These are phyloP conservation scores for Acephala macrosclerotiorum DNA, from an alignment of 2,329 filamentous ascomycete species.

Conservation along the genomic window DNA sequence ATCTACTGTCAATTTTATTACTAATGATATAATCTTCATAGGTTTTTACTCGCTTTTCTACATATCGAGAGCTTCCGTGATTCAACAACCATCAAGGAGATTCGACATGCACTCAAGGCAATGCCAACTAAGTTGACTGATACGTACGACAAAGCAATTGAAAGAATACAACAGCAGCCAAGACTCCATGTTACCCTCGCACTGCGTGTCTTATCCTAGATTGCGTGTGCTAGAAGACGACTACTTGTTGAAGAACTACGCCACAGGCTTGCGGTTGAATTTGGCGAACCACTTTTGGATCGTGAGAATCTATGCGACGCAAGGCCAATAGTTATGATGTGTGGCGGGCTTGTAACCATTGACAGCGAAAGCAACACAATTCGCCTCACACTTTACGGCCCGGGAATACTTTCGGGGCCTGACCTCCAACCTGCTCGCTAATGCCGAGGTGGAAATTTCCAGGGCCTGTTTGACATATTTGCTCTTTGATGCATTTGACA, in stretches of 20 bases:
- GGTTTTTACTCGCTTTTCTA: conserved; percentile 44
- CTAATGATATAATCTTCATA: neutral
- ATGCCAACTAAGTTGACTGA: conserved; percentile 33
- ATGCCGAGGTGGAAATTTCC: conserved; percentile 27
- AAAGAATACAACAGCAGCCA: conserved; percentile 41
- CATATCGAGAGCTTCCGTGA: conserved; percentile 42
- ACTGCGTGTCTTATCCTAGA: conserved; percentile 44
- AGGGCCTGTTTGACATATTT: conserved; percentile 41
- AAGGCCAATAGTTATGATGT: conserved; percentile 24
- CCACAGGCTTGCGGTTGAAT: conserved; percentile 51
- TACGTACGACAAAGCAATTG: conserved; percentile 51
- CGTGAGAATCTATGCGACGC: conserved; percentile 36
- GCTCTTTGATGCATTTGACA: conserved; percentile 35
- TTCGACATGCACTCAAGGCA: conserved; percentile 40
- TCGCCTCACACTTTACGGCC: conserved; percentile 39
- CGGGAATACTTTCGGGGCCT: conserved; percentile 39
- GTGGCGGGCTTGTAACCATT: conserved; percentile 36
- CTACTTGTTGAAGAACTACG: conserved; percentile 48
- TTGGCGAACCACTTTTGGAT: conserved; percentile 40
- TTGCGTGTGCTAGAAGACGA: conserved; percentile 47
- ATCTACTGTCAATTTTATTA: neutral
- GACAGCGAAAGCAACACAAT: conserved; percentile 34
- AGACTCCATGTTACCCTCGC: conserved; percentile 15
- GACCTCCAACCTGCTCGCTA: conserved; percentile 18
- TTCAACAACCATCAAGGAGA: conserved; percentile 38